Percentiles rank a stretch among this genome's conserved stretches.
Conservation (phyloP, 1,284 basidiomycete genomes). For the Cutaneotrichosporon cavernicola region DNA sequence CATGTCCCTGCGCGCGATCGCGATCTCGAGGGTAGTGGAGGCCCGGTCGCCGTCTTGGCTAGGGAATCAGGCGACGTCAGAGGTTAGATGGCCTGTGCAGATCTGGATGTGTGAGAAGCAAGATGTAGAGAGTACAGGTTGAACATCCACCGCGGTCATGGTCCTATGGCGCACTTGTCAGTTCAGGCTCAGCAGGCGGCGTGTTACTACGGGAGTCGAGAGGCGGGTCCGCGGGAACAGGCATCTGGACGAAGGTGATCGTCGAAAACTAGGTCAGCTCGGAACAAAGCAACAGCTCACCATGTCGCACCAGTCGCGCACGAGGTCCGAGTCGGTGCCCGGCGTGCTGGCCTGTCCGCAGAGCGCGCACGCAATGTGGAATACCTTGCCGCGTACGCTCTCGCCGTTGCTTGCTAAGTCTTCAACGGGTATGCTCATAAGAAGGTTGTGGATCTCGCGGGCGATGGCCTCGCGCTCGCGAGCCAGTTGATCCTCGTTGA, state of each 20-base stretch:
- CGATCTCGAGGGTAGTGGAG: neutral
- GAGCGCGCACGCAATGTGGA: slow-evolving; percentile 51
- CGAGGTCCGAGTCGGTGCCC: slow-evolving; percentile 42
- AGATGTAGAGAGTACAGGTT: neutral
- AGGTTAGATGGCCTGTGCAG: neutral
- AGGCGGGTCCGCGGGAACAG: slow-evolving; percentile 38
- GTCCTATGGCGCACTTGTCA: neutral
- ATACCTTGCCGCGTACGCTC: slow-evolving; percentile 50
- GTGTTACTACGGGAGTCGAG: slow-evolving; percentile 29
- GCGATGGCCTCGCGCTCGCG: slow-evolving; percentile 48
- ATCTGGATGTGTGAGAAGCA: neutral
- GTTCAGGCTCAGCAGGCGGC: slow-evolving; percentile 24
- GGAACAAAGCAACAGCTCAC: slow-evolving; percentile 28
- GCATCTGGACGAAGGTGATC: slow-evolving; percentile 53
- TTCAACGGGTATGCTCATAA: slow-evolving; percentile 51
- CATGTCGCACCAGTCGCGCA: slow-evolving; percentile 53
- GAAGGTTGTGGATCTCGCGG: slow-evolving; percentile 47
- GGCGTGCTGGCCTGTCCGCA: slow-evolving; percentile 38
- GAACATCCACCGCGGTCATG: neutral
- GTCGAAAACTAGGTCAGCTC: slow-evolving; percentile 43
- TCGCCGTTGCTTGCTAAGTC: slow-evolving; percentile 53
- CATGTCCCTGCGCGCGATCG: neutral
- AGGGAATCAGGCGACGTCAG: neutral
- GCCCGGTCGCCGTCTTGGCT: too few relatives aligned
- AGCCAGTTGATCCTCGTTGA: slow-evolving; percentile 40